phyloP scores from a whole-genome alignment of 2,329 filamentous ascomycete genomes.

The Penicillium sp. region DNA sequence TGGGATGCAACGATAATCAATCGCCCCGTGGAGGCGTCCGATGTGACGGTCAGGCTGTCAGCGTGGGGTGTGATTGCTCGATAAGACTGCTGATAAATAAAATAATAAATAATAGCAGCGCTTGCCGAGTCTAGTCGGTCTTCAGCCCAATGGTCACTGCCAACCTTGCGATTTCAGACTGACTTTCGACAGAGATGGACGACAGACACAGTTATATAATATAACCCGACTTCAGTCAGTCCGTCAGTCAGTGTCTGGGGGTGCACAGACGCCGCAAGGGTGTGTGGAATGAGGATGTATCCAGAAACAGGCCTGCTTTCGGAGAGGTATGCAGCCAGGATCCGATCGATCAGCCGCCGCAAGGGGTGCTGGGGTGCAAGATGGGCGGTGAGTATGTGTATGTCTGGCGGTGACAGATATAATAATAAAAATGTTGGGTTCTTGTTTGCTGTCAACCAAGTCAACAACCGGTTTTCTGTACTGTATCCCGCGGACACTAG shows the following conservation, averaged over 20 bases:
- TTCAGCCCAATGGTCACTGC: slow-evolving; percentile 4
- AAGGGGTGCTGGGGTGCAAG: slow-evolving; percentile 1
- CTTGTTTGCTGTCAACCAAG: too few relatives aligned
- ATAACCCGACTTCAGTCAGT: neutral
- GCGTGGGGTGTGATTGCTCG: neutral
- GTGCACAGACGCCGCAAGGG: neutral
- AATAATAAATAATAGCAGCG: slow-evolving; percentile 1
- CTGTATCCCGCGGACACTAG: too few relatives aligned
- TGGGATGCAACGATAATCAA: slow-evolving; percentile 10
- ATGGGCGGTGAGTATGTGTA: neutral
- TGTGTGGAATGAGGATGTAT: neutral
- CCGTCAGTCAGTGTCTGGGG: neutral
- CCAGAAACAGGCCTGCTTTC: neutral
- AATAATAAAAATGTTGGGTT: too few relatives aligned
- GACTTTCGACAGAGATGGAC: neutral
- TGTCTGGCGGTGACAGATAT: neutral
- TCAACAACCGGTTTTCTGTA: too few relatives aligned
- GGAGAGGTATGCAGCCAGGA: slow-evolving; percentile 1
- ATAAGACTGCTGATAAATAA: neutral
- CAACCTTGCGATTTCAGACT: neutral
- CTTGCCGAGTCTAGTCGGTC: slow-evolving; percentile 8
- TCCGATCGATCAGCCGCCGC: slow-evolving; percentile 8
- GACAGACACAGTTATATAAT: neutral
- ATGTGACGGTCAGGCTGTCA: slow-evolving; percentile 12
- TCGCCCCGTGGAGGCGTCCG: slow-evolving; percentile 6